A percentile compares a stretch with the other conserved stretches of the same genome.
These are phyloP conservation scores for Chlorella sorokiniana DNA, from an alignment of 139 green algal genomes.

Conservation along the genomic window DNA sequence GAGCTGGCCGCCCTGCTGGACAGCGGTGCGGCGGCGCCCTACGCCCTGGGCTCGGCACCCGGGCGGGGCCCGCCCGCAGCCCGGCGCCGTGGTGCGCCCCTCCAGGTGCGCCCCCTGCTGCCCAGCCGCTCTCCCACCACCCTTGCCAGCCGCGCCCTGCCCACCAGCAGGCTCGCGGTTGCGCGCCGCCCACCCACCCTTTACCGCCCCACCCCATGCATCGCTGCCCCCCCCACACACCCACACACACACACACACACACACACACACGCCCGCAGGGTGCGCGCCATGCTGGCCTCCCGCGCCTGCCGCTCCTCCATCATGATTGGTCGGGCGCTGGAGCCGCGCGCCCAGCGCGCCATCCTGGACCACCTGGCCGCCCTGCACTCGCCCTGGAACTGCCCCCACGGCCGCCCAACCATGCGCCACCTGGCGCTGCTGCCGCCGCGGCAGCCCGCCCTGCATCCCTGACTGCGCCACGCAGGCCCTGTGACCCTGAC, in stretches of 20 bases:
- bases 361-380: slow-evolving; percentile 75
- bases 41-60: background rate
- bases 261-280: slow-evolving; percentile 41
- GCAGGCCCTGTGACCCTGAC: background rate
- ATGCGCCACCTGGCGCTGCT: slow-evolving; percentile 91
- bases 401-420: slow-evolving; percentile 96
- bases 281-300: slow-evolving; percentile 91
- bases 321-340: slow-evolving; percentile 93
- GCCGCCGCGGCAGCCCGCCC: slow-evolving; percentile 24
- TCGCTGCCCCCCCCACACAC: background rate
- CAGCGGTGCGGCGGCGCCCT: slow-evolving; percentile 1
- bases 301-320: slow-evolving; percentile 91
- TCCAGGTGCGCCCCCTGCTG: slow-evolving; percentile 6
- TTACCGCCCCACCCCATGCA: background rate
- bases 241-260: background rate
- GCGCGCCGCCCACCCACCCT: background rate
- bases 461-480: background rate
- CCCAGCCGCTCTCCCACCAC: background rate
- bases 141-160: background rate
- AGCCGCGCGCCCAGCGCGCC: slow-evolving; percentile 61
- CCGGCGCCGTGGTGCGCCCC: slow-evolving; percentile 16
- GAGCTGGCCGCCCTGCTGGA: slow-evolving; percentile 64
- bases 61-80: background rate
- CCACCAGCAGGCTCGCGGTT: background rate
- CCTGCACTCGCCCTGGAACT: slow-evolving; percentile 95